These are phyloP conservation scores for Verticillium albo-atrum DNA, from an alignment of 2,329 filamentous ascomycete genomes.

Conservation along the genomic window DNA sequence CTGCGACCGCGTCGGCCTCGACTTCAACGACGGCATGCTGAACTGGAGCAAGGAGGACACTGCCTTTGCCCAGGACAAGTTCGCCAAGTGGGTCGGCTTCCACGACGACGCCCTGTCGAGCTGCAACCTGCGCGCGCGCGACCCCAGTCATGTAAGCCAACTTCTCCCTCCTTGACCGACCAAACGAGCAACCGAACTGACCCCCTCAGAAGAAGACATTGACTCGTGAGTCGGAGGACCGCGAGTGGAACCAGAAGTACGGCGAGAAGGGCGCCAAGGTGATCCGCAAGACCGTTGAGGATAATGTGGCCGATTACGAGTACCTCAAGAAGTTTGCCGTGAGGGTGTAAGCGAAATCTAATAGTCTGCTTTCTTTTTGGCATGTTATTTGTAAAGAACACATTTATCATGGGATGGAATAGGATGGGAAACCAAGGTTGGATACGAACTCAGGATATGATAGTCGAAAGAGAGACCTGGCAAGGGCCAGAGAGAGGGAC, in stretches of 20 bases:
- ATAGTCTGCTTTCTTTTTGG: constrained; percentile 10
- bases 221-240: constrained; percentile 61
- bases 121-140: constrained; percentile 66
- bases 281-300: constrained; percentile 67
- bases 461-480: background rate
- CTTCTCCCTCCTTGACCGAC: background rate
- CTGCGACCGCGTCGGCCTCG: constrained; percentile 75
- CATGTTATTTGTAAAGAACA: constrained; percentile 16
- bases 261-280: constrained; percentile 65
- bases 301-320: constrained; percentile 71
- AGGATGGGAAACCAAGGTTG: background rate
- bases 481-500: background rate
- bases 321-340: constrained; percentile 76
- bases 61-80: constrained; percentile 67
- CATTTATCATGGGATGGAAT: background rate
- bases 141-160: constrained; percentile 53
- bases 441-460: too few relatives aligned
- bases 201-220: constrained; percentile 48
- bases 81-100: constrained; percentile 97
- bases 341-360: constrained; percentile 41
- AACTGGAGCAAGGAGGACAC: constrained; percentile 75
- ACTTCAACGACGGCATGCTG: constrained; percentile 75
- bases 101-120: constrained; percentile 92
- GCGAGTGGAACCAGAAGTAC: constrained; percentile 70
- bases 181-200: background rate